phyloP scores from a whole-genome alignment of 805 yeast species.

The Nakazawaea wickerhamii region DNA sequence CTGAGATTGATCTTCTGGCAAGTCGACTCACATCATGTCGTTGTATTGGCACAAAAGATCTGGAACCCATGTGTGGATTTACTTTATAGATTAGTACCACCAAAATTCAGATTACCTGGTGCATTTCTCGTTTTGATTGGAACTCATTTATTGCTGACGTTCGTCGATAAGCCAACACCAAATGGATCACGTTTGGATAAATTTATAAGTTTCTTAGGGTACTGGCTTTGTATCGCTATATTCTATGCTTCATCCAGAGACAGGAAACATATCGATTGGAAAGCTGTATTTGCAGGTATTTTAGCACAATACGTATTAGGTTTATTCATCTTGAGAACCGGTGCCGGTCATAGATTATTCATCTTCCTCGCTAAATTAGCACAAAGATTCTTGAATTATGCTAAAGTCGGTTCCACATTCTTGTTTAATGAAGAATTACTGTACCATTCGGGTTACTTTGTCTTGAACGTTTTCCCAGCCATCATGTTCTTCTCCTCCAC shows the following conservation, averaged over 20 bases:
- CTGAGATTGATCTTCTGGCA: slow-evolving; percentile 39
- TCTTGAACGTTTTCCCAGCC: slow-evolving; percentile 57
- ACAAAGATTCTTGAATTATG: slow-evolving; percentile 49
- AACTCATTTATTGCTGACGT: slow-evolving; percentile 46
- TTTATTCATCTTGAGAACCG: slow-evolving; percentile 54
- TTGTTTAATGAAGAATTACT: slow-evolving; percentile 39
- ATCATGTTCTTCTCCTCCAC: slow-evolving; percentile 60
- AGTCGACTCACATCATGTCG: slow-evolving; percentile 22
- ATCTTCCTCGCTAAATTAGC: slow-evolving; percentile 55
- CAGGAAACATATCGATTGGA: slow-evolving; percentile 45
- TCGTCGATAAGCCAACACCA: slow-evolving; percentile 46
- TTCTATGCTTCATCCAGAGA: slow-evolving; percentile 42
- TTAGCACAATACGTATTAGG: slow-evolving; percentile 57
- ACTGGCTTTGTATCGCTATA: slow-evolving; percentile 38
- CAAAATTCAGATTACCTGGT: slow-evolving; percentile 32
- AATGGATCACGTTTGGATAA: slow-evolving; percentile 46
- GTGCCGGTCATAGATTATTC: slow-evolving; percentile 56
- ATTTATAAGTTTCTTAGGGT: slow-evolving; percentile 53
- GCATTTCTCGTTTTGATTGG: slow-evolving; percentile 41
- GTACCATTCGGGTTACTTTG: slow-evolving; percentile 36
- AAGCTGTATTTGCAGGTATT: slow-evolving; percentile 54
- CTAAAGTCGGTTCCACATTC: slow-evolving; percentile 58
- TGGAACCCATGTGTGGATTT: slow-evolving; percentile 31
- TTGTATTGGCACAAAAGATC: slow-evolving; percentile 15
- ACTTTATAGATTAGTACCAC: slow-evolving; percentile 36